Base-by-base conservation (phyloP, 1,284 basidiomycete genomes). In the Pseudozyma tsukubaensis region DNA sequence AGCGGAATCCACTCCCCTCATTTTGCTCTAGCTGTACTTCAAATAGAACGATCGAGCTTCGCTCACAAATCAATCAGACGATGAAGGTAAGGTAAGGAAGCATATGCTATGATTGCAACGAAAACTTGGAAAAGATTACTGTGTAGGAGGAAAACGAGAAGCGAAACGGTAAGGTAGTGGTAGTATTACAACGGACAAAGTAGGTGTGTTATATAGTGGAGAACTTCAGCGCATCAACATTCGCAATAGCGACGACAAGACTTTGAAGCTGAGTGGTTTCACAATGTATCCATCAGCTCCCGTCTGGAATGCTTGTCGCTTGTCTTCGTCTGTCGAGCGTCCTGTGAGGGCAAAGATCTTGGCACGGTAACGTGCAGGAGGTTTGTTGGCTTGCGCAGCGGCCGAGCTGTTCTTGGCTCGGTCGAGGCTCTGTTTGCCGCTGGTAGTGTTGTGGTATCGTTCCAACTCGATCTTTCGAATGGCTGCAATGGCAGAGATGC, bases 201-300 rank as follows among this genome's bases (percentile, higher is more conserved):
- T n/a, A n/a, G n/a, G n/a, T n/a, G n/a, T n/a, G n/a, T n/a, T n/a
- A n/a, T n/a, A n/a, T n/a, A 37, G 36, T 37, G 36, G 14, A 9
- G 9, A 8, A 4, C 11, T 47, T 50, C 18, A 76, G 12, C 67
- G 61, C 59, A 68, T 68, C 42, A 78, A 45, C 76, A 78, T 76
- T 16, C 68, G 45, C 50, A 78, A 44, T 24, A 78, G 50, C 50
- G 66, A 71, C 11, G 70, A 71, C 1, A 78, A 63, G 47, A 76
- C 65, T 32, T 76, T 71, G 61, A 76, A 78, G 51, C 63, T 72
- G 21, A 78, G 55, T 50, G 82, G 82, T 44, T 78, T 74, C 9
- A 85, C 92, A 78, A 85, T 94, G 92, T 95, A 97, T 84, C 94
- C 94, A 80, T 97, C 94, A 48, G 97, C 94, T 3, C 95, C 94